Evolutionary conservation across 805 yeast species (phyloP).

Genomic region (Yarrowia sp.): DNA sequence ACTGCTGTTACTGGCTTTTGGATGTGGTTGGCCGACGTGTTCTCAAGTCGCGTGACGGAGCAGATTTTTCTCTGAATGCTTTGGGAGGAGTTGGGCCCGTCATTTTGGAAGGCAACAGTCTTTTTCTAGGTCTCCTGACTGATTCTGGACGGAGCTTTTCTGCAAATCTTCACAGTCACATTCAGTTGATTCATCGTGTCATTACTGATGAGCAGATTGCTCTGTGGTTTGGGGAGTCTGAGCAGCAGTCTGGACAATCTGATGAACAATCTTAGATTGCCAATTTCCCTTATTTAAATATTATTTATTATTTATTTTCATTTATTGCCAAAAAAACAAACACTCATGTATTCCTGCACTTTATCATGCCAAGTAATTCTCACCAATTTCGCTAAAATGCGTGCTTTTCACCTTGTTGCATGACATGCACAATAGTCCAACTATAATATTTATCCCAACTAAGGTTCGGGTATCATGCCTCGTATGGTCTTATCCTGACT

Average conservation of each 20-base stretch:
- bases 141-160: background rate
- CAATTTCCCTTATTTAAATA: too few relatives aligned
- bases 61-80: background rate
- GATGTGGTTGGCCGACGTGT: background rate
- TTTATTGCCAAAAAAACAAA: too few relatives aligned
- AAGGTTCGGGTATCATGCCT: conserved; percentile 4
- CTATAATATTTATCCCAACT: background rate
- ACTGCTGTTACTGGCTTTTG: conserved; percentile 9
- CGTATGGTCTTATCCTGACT: background rate
- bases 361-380: too few relatives aligned
- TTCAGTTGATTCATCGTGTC: background rate
- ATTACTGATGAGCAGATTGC: background rate
- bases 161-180: background rate
- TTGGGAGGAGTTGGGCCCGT: background rate
- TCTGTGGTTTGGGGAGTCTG: conserved; percentile 7
- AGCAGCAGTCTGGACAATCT: too few relatives aligned
- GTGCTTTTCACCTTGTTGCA: background rate
- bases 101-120: background rate
- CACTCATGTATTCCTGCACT: too few relatives aligned
- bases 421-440: background rate
- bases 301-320: background rate
- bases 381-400: background rate
- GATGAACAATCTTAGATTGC: too few relatives aligned
- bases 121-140: background rate
- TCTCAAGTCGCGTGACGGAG: background rate